Base-by-base conservation (phyloP, 163 green algal species). In the Chlorella variabilis region DNA sequence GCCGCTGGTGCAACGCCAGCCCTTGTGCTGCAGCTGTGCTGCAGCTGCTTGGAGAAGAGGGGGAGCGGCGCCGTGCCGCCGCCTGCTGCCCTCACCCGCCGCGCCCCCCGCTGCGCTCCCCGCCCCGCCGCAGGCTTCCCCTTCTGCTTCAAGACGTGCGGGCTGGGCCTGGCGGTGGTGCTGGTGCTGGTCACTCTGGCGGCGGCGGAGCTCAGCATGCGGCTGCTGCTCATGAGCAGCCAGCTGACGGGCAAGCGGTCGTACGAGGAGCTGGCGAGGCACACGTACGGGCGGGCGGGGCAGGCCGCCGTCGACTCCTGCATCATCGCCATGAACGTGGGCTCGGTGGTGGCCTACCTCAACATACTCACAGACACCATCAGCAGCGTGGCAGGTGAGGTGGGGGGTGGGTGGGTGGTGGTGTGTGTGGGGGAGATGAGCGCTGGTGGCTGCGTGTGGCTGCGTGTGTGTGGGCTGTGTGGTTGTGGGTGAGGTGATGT, bases 311-410 rank as follows among this genome's bases (percentile, higher is more conserved):
- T 91, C 17, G 73, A 85, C 56, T 56, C 27, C 27, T 88, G 86
- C 83, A 66, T 91, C 1, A 73, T 85, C 7, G 69, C 86, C 48
- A 86, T 91, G 33, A 91, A 91, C 51, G 71, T 89, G 36, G 87
- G 88, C 6, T 78, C 56, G 36, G 83, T 96, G 17, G 90, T 97
- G 5, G 90, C 93, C 0, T 97, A 95, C 82, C 78, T 97, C 20
- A 95, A 96, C 86, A 95, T 97, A 68, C 77, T 96, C 59, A 90
- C 91, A 29, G 93, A 97, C 84, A 90, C 94, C 29, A 71, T 95
- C 25, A 94, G 87, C 4, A 78, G 77, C 11, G 92, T 95, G 61
- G 73, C 73, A 33, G 73, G 73, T 68, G 54, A 18, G 48, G 25
- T 2, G 7, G 42, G 1, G 27, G 23, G 33, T 39, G 67, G 15